Evolutionary conservation across 306 rosid genomes (phyloP).

Genomic region (Oxytropis ochrocephala): DNA sequence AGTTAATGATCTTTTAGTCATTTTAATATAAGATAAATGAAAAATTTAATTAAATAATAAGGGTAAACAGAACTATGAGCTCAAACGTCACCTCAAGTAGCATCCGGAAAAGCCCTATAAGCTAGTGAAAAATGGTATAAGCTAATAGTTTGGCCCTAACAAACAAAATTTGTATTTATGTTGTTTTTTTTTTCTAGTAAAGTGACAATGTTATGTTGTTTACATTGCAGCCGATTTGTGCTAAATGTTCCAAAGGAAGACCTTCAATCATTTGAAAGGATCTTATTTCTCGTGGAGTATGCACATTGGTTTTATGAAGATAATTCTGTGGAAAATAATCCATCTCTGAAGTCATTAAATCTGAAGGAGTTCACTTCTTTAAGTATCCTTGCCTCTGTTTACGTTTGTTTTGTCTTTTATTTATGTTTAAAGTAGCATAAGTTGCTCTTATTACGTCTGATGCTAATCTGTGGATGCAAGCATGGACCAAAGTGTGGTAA

Average conservation of each 20-base stretch:
- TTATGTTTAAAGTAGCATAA: not conserved
- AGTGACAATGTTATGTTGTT: not conserved
- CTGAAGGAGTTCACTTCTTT: conserved; percentile 91
- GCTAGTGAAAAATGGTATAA: not conserved
- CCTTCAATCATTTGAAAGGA: conserved; percentile 93
- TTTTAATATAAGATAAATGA: no score
- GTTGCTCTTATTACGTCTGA: not conserved
- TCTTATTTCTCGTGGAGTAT: conserved; percentile 91
- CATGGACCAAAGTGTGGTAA: not conserved
- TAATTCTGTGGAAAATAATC: conserved; percentile 91
- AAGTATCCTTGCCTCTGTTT: conserved; percentile 57
- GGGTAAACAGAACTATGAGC: no score
- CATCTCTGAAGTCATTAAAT: conserved; percentile 87
- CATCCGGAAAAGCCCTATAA: no score
- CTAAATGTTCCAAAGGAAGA: conserved; percentile 96
- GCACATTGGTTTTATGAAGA: conserved; percentile 99
- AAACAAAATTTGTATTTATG: not conserved
- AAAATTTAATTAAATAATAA: no score
- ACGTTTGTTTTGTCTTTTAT: not conserved
- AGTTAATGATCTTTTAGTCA: no score
- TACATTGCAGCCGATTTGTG: conserved; percentile 83
- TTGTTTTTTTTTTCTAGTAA: not conserved
- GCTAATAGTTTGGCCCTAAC: not conserved
- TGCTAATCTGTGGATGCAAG: not conserved
- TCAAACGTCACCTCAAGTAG: no score